A percentile compares a stretch with the other conserved stretches of the same genome.
Conservation (phyloP, 148 eudicot species). For the Dianthus caryophyllus region DNA sequence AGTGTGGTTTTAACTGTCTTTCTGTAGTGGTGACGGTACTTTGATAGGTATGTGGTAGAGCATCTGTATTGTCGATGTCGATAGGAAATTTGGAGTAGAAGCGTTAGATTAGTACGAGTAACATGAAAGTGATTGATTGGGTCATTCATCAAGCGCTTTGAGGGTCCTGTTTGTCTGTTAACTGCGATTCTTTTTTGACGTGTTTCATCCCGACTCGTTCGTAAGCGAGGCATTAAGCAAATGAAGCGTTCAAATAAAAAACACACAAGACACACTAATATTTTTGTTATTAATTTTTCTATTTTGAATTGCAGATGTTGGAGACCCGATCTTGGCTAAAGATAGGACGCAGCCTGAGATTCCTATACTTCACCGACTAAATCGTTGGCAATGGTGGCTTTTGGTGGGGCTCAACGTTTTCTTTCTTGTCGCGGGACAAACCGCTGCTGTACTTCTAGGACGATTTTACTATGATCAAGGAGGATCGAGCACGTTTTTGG, state of each 20-base stretch:
- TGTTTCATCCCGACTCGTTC: neutral
- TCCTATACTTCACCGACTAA: neutral
- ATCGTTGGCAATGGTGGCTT: conserved; percentile 28
- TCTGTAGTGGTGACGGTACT: too few relatives aligned
- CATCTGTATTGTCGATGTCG: too few relatives aligned
- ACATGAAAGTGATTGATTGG: too few relatives aligned
- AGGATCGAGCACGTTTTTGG: conserved; percentile 44
- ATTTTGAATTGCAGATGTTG: neutral
- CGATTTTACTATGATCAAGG: conserved; percentile 42
- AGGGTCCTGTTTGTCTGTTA: neutral
- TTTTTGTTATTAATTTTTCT: neutral
- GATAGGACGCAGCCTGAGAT: neutral
- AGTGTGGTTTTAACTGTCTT: neutral
- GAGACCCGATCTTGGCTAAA: conserved; percentile 2
- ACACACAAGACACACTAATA: neutral
- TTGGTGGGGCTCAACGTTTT: conserved; percentile 23
- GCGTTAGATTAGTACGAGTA: too few relatives aligned
- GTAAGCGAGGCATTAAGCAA: neutral
- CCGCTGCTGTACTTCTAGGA: conserved; percentile 35
- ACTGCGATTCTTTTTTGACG: neutral
- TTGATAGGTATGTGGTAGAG: too few relatives aligned
- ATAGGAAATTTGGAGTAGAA: neutral
- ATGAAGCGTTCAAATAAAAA: neutral
- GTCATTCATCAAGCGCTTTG: too few relatives aligned
- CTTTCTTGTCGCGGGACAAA: conserved; percentile 38